These are phyloP conservation scores for Amanita rubescens DNA, from an alignment of 768 basidiomycete species.

Conservation along the genomic window DNA sequence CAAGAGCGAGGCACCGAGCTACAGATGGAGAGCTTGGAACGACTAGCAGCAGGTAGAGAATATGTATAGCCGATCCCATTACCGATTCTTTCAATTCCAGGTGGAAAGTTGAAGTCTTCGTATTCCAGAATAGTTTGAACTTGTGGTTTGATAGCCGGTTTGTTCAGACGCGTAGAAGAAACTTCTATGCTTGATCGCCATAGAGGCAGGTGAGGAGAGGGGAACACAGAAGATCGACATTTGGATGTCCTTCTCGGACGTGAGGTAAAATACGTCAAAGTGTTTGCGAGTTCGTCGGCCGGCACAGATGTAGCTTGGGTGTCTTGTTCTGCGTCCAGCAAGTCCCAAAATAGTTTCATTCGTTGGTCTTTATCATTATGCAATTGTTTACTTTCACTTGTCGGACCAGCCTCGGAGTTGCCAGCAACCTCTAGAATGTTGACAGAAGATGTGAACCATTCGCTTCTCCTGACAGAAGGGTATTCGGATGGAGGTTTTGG, in stretches of 20 bases:
- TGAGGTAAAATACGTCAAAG: conserved; percentile 13
- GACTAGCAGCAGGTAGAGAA: conserved; percentile 5
- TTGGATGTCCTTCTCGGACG: conserved; percentile 32
- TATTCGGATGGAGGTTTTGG: background rate
- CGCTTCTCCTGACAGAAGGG: background rate
- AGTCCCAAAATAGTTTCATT: conserved; percentile 36
- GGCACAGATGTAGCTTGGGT: conserved; percentile 11
- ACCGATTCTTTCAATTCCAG: conserved; percentile 39
- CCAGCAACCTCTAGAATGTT: background rate
- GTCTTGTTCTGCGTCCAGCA: conserved; percentile 33
- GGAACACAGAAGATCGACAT: conserved; percentile 23
- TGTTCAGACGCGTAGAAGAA: conserved; percentile 1
- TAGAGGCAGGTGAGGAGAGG: background rate
- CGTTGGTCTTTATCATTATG: conserved; percentile 16
- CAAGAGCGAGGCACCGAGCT: conserved; percentile 16
- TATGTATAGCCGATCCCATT: conserved; percentile 43
- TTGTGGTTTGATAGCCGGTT: background rate
- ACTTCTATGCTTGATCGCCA: conserved; percentile 5
- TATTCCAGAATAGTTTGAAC: background rate
- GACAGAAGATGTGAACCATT: conserved; percentile 2
- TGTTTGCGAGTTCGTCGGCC: conserved; percentile 17
- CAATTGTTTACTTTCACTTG: background rate
- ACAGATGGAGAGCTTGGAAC: conserved; percentile 24
- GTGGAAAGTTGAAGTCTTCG: conserved; percentile 30
- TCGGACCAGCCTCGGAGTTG: background rate